Conservation (phyloP, 306 rosid genomes). For the Begonia masoniana region DNA sequence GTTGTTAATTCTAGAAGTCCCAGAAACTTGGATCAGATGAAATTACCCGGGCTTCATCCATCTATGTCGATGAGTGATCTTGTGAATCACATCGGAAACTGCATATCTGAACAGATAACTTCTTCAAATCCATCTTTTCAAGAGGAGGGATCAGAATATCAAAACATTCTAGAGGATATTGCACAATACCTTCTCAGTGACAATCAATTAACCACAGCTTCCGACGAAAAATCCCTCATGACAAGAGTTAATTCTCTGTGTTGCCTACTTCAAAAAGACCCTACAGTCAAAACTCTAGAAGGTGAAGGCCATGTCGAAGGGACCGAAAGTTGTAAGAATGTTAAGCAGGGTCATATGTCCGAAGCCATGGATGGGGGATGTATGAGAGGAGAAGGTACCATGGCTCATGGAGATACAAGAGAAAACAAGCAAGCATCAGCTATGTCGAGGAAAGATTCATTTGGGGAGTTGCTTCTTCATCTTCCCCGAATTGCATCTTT, state of each 20-base stretch:
- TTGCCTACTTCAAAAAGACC: constrained; percentile 74
- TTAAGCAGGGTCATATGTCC: constrained; percentile 12
- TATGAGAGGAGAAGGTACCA: constrained; percentile 15
- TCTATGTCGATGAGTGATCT: constrained; percentile 74
- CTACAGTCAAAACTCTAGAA: constrained; percentile 15
- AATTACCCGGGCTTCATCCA: constrained; percentile 48
- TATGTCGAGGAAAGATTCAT: constrained; percentile 77
- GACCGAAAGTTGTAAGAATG: constrained; percentile 19
- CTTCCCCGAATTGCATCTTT: constrained; percentile 69
- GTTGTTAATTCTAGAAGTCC: constrained; percentile 30
- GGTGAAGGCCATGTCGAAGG: constrained; percentile 19
- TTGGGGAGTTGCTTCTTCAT: constrained; percentile 57
- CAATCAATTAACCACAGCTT: constrained; percentile 39
- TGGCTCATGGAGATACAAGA: constrained; percentile 20
- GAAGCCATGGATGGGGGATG: constrained; percentile 10
- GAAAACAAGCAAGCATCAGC: constrained; percentile 36
- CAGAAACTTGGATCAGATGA: constrained; percentile 49
- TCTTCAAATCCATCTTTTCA: constrained; percentile 34
- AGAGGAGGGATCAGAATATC: constrained; percentile 30
- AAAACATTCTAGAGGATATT: constrained; percentile 56
- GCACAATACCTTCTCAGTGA: constrained; percentile 60
- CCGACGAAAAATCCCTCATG: constrained; percentile 82
- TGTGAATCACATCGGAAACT: constrained; percentile 53
- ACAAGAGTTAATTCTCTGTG: constrained; percentile 76
- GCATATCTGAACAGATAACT: constrained; percentile 61